A percentile compares a stretch with the other conserved stretches of the same genome.
Conservation (phyloP, 2,329 filamentous ascomycete species). For the Diaporthe vaccinii region DNA sequence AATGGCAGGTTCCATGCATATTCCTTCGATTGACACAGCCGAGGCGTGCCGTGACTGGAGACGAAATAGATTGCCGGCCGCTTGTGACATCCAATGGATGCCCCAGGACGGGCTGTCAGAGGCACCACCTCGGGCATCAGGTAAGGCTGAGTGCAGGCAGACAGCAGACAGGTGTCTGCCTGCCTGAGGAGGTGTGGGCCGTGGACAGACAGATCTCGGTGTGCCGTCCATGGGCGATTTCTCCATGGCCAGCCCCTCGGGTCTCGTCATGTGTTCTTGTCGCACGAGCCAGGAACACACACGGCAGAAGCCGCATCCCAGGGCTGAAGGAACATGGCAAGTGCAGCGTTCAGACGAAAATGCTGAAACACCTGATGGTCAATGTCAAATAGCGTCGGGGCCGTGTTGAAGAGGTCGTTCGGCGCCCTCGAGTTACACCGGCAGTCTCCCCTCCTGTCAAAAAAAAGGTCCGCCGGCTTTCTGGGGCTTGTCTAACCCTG, state of each 20-base stretch:
- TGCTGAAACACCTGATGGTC: conserved; percentile 9
- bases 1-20: conserved; percentile 32
- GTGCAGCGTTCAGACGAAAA: conserved; percentile 27
- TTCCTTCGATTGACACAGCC: conserved; percentile 39
- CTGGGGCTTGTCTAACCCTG: conserved; percentile 2
- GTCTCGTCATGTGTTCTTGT: conserved; percentile 7
- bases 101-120: conserved; percentile 12
- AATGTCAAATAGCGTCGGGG: neutral
- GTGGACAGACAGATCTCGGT: conserved; percentile 10
- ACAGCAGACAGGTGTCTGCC: neutral
- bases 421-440: neutral
- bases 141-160: conserved; percentile 28
- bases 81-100: conserved; percentile 5
- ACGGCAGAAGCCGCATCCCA: conserved; percentile 8
- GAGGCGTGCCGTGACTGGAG: conserved; percentile 19
- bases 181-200: neutral
- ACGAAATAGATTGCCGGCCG: conserved; percentile 25
- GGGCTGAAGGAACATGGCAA: conserved; percentile 25
- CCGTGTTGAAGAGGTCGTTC: neutral
- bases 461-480: neutral
- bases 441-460: neutral
- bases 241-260: conserved; percentile 16
- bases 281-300: conserved; percentile 31
- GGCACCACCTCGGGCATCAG: neutral
- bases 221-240: neutral